Percentiles rank a stretch among this genome's conserved stretches.
These are phyloP conservation scores for Polygonum maritimum DNA, from an alignment of 148 eudicot genomes.

Conservation along the genomic window DNA sequence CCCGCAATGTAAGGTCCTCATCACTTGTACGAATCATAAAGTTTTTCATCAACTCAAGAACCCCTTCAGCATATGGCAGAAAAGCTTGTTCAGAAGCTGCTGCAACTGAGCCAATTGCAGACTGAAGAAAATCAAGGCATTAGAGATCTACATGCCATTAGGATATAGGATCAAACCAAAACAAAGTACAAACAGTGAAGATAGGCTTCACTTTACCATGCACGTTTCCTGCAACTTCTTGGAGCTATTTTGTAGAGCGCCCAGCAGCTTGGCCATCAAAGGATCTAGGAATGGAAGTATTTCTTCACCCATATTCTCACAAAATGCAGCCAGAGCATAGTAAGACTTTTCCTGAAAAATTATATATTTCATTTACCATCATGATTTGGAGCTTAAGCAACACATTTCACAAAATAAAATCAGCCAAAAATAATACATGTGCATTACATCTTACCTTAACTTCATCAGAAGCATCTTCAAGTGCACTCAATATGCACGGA, in stretches of 20 bases:
- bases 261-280: slow-evolving; percentile 76
- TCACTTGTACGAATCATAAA: slow-evolving; percentile 89
- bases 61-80: slow-evolving; percentile 88
- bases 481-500: slow-evolving; percentile 74
- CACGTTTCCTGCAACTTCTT: slow-evolving; percentile 92
- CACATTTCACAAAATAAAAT: background rate
- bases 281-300: slow-evolving; percentile 88
- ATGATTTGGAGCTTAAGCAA: slow-evolving; percentile 4
- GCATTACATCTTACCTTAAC: slow-evolving; percentile 50
- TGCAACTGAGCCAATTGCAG: slow-evolving; percentile 95
- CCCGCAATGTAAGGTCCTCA: slow-evolving; percentile 79
- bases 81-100: slow-evolving; percentile 95
- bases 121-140: slow-evolving; percentile 33
- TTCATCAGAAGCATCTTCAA: slow-evolving; percentile 87
- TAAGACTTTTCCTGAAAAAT: slow-evolving; percentile 82
- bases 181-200: background rate
- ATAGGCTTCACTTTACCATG: slow-evolving; percentile 47
- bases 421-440: background rate
- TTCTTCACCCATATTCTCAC: slow-evolving; percentile 94
- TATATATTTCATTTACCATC: slow-evolving; percentile 8
- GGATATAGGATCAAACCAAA: background rate
- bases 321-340: slow-evolving; percentile 94
- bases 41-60: slow-evolving; percentile 80
- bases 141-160: background rate
- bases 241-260: slow-evolving; percentile 72